Evolutionary conservation across 2,329 filamentous ascomycete species (phyloP), one percentile per base, ranked within the genome.

Genomic region (Berkeleyomyces rouxiae): DNA sequence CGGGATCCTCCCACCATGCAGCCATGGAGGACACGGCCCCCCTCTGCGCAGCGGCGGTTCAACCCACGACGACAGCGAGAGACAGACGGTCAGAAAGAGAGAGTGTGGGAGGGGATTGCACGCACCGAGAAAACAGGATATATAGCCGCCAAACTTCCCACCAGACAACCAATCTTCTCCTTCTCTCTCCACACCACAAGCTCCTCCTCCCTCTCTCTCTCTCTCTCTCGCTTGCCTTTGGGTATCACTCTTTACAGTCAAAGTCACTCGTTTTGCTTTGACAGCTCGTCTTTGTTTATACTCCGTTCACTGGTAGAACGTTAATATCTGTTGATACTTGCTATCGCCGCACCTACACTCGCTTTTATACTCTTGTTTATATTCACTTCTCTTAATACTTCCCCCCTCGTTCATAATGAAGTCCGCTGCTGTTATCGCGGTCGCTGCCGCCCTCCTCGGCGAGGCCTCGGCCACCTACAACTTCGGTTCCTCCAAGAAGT

Each of bases 391-490:
- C 65, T 61, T 67, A 65, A 63, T 63, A 42, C 66, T 66, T 64
- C 65, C 66, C 63, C 66, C 64, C 59, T 64, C 62, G 65, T 63
- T 66, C 51, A 51, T 59, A 67, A 83, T 82, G 78, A 83, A 81
- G 78, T 74, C 74, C 69, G 71, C 74, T 62, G 71, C 77, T 65
- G 65, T 82, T 66, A 68, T 81, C 23, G 63, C 60, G 70, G 77
- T 77, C 70, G 71, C 79, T 68, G 77, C 77, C 71, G 78, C 79
- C 70, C 72, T 77, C 71, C 67, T 78, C 67, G 75, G 76, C 70
- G 74, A 77, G 71, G 79, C 74, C 67, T 70, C 75, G 65, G 80
- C 80, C 65, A 78, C 74, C 65, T 74, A 77, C 61, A 63, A 58
- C 62, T 53, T 51, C 40, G 61, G 69, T 33, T 75, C 76, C 59